Conservation (phyloP, 2,329 filamentous ascomycete genomes). For the Fusarium succisae region DNA sequence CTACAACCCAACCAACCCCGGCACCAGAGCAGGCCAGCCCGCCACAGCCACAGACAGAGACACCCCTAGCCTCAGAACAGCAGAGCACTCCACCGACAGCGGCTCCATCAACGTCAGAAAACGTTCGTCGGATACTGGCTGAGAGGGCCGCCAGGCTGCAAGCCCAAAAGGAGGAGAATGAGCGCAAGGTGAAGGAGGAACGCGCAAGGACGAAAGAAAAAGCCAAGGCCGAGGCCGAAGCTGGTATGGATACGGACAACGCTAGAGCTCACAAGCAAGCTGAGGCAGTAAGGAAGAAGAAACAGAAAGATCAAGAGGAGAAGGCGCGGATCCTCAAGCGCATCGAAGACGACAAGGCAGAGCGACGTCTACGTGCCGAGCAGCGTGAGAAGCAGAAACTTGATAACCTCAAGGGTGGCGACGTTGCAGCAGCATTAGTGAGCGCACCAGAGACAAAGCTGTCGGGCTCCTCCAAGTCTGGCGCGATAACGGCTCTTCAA, state of each 20-base stretch:
- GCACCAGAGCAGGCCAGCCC: conserved; percentile 21
- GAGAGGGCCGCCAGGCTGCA: conserved; percentile 60
- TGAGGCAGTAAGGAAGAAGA: conserved; percentile 68
- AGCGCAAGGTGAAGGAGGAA: conserved; percentile 61
- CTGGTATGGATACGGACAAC: conserved; percentile 44
- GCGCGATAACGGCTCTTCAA: conserved; percentile 67
- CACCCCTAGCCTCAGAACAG: conserved; percentile 24
- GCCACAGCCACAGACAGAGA: conserved; percentile 33
- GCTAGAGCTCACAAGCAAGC: conserved; percentile 57
- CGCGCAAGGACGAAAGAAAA: conserved; percentile 58
- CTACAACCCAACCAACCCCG: conserved; percentile 11
- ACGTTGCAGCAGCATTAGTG: conserved; percentile 44
- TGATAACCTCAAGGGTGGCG: conserved; percentile 42
- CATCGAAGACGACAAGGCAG: conserved; percentile 80
- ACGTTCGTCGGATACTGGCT: conserved; percentile 53
- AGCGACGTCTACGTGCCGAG: conserved; percentile 67
- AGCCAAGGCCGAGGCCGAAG: conserved; percentile 53
- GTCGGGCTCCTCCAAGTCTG: conserved; percentile 41
- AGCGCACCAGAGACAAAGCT: conserved; percentile 47
- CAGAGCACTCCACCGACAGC: conserved; percentile 31
- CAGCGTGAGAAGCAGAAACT: conserved; percentile 56
- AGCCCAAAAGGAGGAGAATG: conserved; percentile 54
- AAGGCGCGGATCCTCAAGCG: conserved; percentile 75
- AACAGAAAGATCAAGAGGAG: conserved; percentile 73
- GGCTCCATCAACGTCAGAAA: conserved; percentile 44